Evolutionary conservation across 352 stramenopile genomes (phyloP).

Genomic region (Pythium aphanidermatum): DNA sequence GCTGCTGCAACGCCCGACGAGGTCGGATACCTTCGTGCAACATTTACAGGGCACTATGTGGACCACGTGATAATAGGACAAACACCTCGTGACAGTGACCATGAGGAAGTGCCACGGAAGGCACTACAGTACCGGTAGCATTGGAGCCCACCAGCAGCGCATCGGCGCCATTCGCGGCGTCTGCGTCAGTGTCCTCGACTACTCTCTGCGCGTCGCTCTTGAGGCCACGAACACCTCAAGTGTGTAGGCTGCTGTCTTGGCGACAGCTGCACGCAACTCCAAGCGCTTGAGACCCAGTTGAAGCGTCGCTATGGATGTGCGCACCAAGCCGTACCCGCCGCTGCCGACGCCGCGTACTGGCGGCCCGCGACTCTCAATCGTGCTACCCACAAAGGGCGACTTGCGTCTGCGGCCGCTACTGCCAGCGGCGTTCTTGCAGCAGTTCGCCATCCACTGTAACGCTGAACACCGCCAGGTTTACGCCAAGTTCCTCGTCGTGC

Average conservation of each 20-base stretch:
- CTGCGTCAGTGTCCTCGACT: no score
- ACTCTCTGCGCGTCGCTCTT: neutral
- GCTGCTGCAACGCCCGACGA: constrained; percentile 1
- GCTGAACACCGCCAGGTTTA: constrained; percentile 41
- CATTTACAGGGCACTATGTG: constrained; percentile 6
- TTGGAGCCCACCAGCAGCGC: neutral
- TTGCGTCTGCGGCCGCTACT: constrained; percentile 46
- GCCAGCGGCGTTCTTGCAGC: constrained; percentile 34
- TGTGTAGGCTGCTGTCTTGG: neutral
- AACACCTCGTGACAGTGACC: no score
- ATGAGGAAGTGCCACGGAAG: no score
- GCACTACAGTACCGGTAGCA: no score
- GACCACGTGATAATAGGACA: neutral
- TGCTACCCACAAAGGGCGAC: constrained; percentile 51
- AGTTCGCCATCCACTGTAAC: constrained; percentile 47
- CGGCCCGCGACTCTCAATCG: constrained; percentile 29
- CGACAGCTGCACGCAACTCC: neutral
- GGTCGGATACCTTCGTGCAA: neutral
- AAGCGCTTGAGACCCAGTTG: no score
- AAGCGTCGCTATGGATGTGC: constrained; percentile 27
- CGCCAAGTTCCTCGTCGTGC: constrained; percentile 44
- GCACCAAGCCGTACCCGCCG: constrained; percentile 55
- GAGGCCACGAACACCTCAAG: neutral
- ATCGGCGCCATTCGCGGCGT: constrained; percentile 1
- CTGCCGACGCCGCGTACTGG: constrained; percentile 28